phyloP scores from a whole-genome alignment of 208 protist species.

The Strigomonas oncopelti region DNA sequence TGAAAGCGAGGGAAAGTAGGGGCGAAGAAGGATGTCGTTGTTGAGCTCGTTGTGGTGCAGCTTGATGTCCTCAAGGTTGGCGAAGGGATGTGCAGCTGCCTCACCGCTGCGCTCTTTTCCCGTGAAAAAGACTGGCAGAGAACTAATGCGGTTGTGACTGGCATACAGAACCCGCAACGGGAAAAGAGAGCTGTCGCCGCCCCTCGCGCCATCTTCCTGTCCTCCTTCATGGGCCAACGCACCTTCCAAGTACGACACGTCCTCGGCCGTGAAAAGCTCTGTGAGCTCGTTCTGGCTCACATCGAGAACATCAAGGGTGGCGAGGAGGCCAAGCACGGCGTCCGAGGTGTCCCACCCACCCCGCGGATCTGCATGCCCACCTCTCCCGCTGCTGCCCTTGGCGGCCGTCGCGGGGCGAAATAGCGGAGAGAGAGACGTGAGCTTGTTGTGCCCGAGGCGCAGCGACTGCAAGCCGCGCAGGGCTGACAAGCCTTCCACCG shows the following conservation, averaged over 20 bases:
- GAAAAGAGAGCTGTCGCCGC: neutral
- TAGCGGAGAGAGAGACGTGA: constrained; percentile 46
- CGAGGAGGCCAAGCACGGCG: neutral
- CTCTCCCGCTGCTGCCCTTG: neutral
- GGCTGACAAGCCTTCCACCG: constrained; percentile 41
- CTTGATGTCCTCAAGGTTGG: neutral
- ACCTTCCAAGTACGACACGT: neutral
- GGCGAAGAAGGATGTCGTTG: neutral
- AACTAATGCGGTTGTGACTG: constrained; percentile 33
- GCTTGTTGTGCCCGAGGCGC: constrained; percentile 47
- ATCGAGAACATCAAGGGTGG: constrained; percentile 56
- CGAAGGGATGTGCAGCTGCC: neutral
- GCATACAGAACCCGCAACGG: constrained; percentile 48
- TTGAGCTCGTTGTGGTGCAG: neutral
- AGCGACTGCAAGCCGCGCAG: constrained; percentile 47
- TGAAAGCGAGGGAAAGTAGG: neutral
- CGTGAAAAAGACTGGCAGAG: neutral
- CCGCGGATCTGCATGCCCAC: too few species aligned
- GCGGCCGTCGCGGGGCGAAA: constrained; percentile 27
- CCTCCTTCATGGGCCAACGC: neutral
- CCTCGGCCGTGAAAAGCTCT: neutral
- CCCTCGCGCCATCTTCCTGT: too few species aligned
- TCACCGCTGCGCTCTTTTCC: too few species aligned
- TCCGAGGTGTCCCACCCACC: neutral
- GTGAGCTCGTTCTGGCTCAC: constrained; percentile 50